Percentiles rank a stretch among this genome's conserved stretches.
phyloP scores from a whole-genome alignment of 1,139 yeast species.

The Geotrichum bryndzae region DNA sequence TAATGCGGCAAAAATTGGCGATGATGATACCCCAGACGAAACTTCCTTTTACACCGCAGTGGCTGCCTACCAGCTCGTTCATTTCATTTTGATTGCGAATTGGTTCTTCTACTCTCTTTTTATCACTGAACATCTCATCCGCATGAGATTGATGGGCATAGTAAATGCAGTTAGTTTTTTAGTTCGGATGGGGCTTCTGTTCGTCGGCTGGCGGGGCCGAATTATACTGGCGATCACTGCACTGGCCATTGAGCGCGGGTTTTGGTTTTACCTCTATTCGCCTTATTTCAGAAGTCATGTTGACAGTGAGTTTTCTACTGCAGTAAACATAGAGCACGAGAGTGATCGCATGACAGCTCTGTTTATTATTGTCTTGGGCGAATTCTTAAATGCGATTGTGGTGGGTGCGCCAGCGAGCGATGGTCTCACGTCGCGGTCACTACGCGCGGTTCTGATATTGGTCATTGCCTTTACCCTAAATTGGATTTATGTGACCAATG shows the following conservation, averaged over 20 bases:
- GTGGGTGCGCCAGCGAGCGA: conserved; percentile 44
- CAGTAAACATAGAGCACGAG: conserved; percentile 61
- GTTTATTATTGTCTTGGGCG: conserved; percentile 62
- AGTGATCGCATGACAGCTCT: conserved; percentile 56
- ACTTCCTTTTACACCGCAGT: conserved; percentile 20
- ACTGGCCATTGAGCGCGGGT: conserved; percentile 41
- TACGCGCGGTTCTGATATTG: conserved; percentile 47
- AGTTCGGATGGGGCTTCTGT: conserved; percentile 37
- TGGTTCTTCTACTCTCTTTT: conserved; percentile 43
- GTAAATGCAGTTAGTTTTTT: conserved; percentile 25
- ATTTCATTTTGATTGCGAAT: conserved; percentile 23
- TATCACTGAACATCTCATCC: conserved; percentile 50
- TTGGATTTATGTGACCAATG: conserved; percentile 54
- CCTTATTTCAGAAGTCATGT: conserved; percentile 44
- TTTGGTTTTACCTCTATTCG: conserved; percentile 19
- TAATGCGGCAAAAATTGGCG: conserved; percentile 41
- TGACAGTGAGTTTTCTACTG: conserved; percentile 48
- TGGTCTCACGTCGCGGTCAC: conserved; percentile 44
- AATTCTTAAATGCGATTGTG: conserved; percentile 55
- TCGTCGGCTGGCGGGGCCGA: conserved; percentile 40
- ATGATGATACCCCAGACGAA: conserved; percentile 30
- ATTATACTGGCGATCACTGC: conserved; percentile 46
- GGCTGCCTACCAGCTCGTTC: conserved; percentile 24
- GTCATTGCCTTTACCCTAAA: conserved; percentile 47
- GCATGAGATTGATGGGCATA: conserved; percentile 43